Base-by-base conservation (phyloP, 2,329 filamentous ascomycete species). In the Penicillium sp. region DNA sequence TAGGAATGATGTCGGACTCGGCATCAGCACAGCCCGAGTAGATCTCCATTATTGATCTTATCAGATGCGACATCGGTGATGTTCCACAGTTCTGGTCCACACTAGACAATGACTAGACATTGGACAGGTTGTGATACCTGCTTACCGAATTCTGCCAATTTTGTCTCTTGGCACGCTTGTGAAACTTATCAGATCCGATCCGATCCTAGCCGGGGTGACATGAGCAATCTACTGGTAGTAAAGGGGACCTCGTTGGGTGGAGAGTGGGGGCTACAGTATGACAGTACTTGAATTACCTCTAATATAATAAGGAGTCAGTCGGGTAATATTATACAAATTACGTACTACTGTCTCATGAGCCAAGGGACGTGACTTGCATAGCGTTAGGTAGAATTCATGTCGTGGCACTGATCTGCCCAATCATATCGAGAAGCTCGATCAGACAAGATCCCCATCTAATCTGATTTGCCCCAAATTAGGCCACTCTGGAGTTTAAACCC, bases 361-460 rank as follows among this genome's bases (percentile, higher is more conserved):
- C 44, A 28, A 28, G 44, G 44, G 42, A 45, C 42, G 17, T 45
- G 10, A 12, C 5, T 7, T 17, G 22, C 44, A 13, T n/a, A 26
- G 17, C 33, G 8, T 4, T 33, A 17, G 28, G 47, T 35, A n/a
- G 37, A 60, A 59, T 57, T 30, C 15, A n/a, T 58, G 53, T 47
- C 53, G 30, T 26, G 0, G 2, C 37, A 30, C 24, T 12, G 26
- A 57, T 30, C 40, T 58, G 6, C 49, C 62, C 33, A 57, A 56
- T 62, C n/a, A 33, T 10, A 37, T 2, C 40, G 8, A 9, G 53
- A 58, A 47, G 12, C 1, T 15, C 49, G 58, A 70, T 73, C 68
- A 66, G 69, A 73, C 70, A 72, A 72, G 72, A 71, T 74, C 53
- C 49, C 57, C 55, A 70, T 72, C 67, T 72, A 73, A 74, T 73